Percentiles rank a stretch among this genome's conserved stretches.
phyloP scores from a whole-genome alignment of 2,329 filamentous ascomycete species.

The Fusarium setosum region DNA sequence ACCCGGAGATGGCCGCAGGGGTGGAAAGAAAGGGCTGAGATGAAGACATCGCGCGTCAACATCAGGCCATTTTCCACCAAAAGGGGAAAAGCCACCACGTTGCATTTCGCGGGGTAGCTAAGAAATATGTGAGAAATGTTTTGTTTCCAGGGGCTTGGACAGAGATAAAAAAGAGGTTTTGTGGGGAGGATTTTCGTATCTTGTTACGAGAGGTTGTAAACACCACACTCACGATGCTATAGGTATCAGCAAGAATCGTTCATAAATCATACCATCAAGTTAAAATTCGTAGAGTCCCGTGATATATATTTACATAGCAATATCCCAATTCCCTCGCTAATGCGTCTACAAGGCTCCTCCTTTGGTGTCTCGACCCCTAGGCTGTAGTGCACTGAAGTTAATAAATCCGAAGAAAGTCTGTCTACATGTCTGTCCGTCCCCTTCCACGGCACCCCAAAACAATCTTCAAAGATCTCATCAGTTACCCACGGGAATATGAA shows the following conservation, averaged over 20 bases:
- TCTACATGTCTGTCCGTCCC: too few species aligned
- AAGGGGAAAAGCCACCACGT: conserved; percentile 27
- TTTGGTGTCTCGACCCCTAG: too few species aligned
- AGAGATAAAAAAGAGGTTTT: not conserved
- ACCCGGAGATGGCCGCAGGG: not conserved
- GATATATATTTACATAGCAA: too few species aligned
- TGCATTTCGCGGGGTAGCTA: conserved; percentile 44
- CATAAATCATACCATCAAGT: too few species aligned
- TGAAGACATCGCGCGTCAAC: conserved; percentile 19
- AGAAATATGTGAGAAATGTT: not conserved
- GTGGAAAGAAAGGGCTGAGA: not conserved
- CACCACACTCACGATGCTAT: too few species aligned
- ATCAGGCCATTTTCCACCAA: conserved; percentile 41
- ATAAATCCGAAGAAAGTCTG: too few species aligned
- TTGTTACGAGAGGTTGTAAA: not conserved
- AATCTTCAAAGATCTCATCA: not conserved
- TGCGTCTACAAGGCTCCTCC: too few species aligned
- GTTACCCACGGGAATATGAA: conserved; percentile 50
- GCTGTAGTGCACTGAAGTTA: too few species aligned
- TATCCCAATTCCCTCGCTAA: too few species aligned
- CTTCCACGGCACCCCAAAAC: too few species aligned
- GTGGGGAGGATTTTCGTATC: conserved; percentile 20
- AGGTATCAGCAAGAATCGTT: too few species aligned
- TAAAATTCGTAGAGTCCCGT: too few species aligned
- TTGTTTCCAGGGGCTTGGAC: conserved; percentile 10